Percentiles rank a stretch among this genome's conserved stretches.
These are phyloP conservation scores for Fusarium verticillioides DNA, from an alignment of 2,329 filamentous ascomycete species.

Conservation along the genomic window DNA sequence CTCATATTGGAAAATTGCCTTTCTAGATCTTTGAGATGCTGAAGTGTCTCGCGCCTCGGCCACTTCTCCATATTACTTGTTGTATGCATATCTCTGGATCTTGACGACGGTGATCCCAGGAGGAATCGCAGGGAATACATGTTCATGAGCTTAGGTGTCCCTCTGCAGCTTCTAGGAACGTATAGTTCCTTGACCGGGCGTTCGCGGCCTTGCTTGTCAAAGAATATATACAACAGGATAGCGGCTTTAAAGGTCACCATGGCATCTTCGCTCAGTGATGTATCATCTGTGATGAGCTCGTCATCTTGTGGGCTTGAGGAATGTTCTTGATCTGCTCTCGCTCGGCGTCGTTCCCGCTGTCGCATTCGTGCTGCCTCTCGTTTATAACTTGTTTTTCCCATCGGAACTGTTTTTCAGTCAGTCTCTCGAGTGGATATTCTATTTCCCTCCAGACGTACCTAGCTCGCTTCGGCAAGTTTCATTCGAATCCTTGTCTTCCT, in stretches of 20 bases:
- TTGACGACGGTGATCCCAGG: too few relatives aligned
- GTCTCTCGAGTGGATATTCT: not conserved
- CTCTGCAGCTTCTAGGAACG: rapidly evolving
- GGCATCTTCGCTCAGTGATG: not conserved
- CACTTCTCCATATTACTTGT: too few relatives aligned
- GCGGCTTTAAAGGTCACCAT: not conserved
- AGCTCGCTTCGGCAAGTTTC: rapidly evolving
- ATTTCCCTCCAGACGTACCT: not conserved
- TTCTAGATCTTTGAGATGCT: not conserved
- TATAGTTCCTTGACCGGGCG: not conserved
- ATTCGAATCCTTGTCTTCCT: not conserved
- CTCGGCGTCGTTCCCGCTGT: not conserved
- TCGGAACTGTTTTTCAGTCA: not conserved
- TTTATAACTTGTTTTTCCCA: not conserved
- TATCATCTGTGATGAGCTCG: too few relatives aligned
- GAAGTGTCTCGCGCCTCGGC: too few relatives aligned
- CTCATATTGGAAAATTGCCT: rapidly evolving
- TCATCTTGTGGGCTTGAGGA: not conserved
- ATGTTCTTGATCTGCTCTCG: not conserved
- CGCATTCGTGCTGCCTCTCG: not conserved
- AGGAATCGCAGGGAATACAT: not conserved
- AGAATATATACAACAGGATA: rapidly evolving
- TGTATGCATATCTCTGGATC: too few relatives aligned
- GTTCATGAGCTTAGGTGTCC: rapidly evolving
- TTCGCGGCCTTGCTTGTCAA: not conserved